These are phyloP conservation scores for Usnea hakonensis DNA, from an alignment of 495 filamentous ascomycete species.

Conservation along the genomic window DNA sequence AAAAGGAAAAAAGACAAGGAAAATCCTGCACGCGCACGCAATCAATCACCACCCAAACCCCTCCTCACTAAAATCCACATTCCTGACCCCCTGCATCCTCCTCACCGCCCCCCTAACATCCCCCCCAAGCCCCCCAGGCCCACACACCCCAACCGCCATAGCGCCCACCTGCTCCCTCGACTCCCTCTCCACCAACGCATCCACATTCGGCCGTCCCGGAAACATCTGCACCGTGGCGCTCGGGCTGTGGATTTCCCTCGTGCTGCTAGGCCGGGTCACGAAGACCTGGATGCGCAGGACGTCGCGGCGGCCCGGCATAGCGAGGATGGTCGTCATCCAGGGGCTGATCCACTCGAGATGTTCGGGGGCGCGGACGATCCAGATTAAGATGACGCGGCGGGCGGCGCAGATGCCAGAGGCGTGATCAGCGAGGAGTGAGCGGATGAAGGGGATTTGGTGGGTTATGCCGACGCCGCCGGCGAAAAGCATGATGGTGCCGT, in stretches of 20 bases:
- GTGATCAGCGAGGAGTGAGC: constrained; percentile 67
- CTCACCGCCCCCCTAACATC: constrained; percentile 72
- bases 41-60: constrained; percentile 72
- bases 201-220: constrained; percentile 72
- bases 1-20: background rate
- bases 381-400: constrained; percentile 72
- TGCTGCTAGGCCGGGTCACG: constrained; percentile 70
- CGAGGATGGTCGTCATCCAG: constrained; percentile 84
- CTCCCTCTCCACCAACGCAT: constrained; percentile 68
- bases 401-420: constrained; percentile 68
- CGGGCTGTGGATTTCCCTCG: constrained; percentile 62
- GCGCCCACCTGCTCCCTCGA: constrained; percentile 70
- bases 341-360: constrained; percentile 87
- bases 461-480: constrained; percentile 92
- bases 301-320: constrained; percentile 67
- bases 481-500: constrained; percentile 83
- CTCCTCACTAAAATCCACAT: constrained; percentile 81
- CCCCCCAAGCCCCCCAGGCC: constrained; percentile 74
- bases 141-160: constrained; percentile 86
- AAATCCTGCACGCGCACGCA: too few species aligned
- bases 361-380: constrained; percentile 83
- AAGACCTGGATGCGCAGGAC: constrained; percentile 79
- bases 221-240: constrained; percentile 76
- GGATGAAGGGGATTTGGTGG: constrained; percentile 84
- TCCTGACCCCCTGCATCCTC: constrained; percentile 50